Conservation (phyloP, 352 stramenopile genomes). For the Globisporangium cylindrosporum region DNA sequence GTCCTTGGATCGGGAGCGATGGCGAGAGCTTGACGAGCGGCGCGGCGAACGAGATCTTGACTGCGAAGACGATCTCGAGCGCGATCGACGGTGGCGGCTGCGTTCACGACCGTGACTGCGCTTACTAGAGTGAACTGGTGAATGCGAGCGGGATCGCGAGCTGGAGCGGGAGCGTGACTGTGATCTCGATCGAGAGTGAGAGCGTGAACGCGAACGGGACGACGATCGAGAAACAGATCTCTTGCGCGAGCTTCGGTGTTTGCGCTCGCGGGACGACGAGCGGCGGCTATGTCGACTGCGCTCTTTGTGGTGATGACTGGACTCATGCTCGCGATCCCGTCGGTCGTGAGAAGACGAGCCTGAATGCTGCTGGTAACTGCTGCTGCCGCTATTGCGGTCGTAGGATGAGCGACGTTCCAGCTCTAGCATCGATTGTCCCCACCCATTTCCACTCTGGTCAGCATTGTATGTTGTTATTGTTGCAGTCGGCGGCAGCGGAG, state of each 20-base stretch:
- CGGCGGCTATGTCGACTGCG: conserved; percentile 10
- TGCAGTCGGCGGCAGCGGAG: neutral
- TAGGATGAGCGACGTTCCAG: conserved; percentile 8
- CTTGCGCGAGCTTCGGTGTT: conserved; percentile 18
- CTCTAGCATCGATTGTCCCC: neutral
- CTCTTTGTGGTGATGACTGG: neutral
- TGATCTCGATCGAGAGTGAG: conserved; percentile 21
- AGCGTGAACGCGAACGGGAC: conserved; percentile 38
- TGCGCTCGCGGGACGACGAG: conserved; percentile 18
- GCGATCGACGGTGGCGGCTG: conserved; percentile 27
- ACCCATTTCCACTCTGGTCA: conserved; percentile 4
- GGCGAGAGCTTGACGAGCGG: conserved; percentile 10
- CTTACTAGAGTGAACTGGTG: conserved; percentile 12
- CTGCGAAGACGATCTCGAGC: conserved; percentile 34
- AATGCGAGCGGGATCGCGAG: conserved; percentile 27
- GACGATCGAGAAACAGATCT: conserved; percentile 23
- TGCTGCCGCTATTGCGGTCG: conserved; percentile 8
- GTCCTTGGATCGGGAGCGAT: conserved; percentile 14
- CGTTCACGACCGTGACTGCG: conserved; percentile 18
- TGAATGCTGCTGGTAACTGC: neutral
- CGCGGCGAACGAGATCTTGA: conserved; percentile 35
- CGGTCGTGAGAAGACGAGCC: conserved; percentile 8
- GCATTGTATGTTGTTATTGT: conserved; percentile 12
- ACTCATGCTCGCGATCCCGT: neutral
- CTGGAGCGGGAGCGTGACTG: conserved; percentile 22